These are phyloP conservation scores for Pseudocercospora cruenta DNA, from an alignment of 2,329 filamentous ascomycete species.

Conservation along the genomic window DNA sequence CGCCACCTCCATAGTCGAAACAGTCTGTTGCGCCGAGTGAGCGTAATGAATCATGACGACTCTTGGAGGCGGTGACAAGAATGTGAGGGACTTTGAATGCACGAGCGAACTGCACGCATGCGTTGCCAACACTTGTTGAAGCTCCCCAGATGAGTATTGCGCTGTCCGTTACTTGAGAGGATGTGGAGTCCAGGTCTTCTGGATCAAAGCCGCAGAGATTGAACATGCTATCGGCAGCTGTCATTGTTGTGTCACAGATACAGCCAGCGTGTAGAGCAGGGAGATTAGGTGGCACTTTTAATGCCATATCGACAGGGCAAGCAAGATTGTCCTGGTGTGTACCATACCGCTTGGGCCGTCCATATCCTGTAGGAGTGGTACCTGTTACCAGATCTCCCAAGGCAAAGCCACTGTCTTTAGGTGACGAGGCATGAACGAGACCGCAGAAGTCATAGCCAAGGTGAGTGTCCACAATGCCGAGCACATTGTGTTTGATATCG, in stretches of 20 bases:
- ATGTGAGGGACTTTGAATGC: not conserved
- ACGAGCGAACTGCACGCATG: conserved; percentile 7
- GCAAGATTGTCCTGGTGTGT: conserved; percentile 9
- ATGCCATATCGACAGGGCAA: conserved; percentile 3
- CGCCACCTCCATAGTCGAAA: not conserved
- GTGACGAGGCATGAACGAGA: not conserved
- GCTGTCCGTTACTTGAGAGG: not conserved
- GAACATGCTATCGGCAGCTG: conserved; percentile 7
- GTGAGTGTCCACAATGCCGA: conserved; percentile 5
- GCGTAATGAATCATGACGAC: not conserved
- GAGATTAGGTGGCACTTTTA: conserved; percentile 6
- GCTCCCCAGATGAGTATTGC: conserved; percentile 10
- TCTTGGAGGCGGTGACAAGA: not conserved
- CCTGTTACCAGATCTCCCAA: conserved; percentile 3
- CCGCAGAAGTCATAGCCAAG: conserved; percentile 12
- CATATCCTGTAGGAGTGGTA: not conserved
- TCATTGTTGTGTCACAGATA: conserved; percentile 2
- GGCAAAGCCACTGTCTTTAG: not conserved
- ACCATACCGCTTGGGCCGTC: not conserved
- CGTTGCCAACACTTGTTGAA: not conserved
- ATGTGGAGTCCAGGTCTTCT: not conserved
- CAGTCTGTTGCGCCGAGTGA: not conserved
- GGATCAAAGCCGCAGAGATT: conserved; percentile 5
- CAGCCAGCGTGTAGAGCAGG: not conserved
- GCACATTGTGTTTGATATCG: conserved; percentile 10